phyloP scores from a whole-genome alignment of 306 rosid genomes.

The Fagus crenata region DNA sequence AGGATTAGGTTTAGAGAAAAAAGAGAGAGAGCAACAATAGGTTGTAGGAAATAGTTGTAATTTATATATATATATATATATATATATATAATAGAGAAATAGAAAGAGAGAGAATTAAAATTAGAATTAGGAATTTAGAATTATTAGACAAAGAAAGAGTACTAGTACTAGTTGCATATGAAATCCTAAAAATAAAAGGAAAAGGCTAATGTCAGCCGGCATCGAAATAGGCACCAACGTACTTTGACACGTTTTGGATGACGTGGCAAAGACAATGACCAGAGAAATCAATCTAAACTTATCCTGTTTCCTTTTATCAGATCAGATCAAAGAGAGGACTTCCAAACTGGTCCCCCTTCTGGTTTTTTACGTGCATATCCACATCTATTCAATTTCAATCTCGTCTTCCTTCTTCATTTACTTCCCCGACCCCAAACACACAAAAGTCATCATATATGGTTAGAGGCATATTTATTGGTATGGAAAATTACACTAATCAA shows the following conservation, averaged over 20 bases:
- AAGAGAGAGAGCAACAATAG: neutral
- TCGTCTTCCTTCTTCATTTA: too few species aligned
- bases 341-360: conserved; percentile 16
- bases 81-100: neutral
- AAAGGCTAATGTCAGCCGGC: conserved; percentile 25
- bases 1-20: neutral
- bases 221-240: conserved; percentile 26
- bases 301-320: conserved; percentile 37
- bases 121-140: too few species aligned
- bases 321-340: conserved; percentile 30
- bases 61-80: too few species aligned
- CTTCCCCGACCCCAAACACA: too few species aligned
- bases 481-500: too few species aligned
- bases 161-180: neutral
- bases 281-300: conserved; percentile 27
- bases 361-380: neutral
- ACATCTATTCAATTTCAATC: too few species aligned
- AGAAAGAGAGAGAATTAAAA: neutral
- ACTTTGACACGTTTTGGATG: conserved; percentile 52
- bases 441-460: too few species aligned
- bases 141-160: too few species aligned
- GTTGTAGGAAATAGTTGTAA: neutral
- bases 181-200: neutral
- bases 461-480: too few species aligned
- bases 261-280: conserved; percentile 53